Evolutionary conservation across 192 early-diverging fungal species (phyloP), one percentile per base, ranked within the genome.

Genomic region (Gonapodya sp.): DNA sequence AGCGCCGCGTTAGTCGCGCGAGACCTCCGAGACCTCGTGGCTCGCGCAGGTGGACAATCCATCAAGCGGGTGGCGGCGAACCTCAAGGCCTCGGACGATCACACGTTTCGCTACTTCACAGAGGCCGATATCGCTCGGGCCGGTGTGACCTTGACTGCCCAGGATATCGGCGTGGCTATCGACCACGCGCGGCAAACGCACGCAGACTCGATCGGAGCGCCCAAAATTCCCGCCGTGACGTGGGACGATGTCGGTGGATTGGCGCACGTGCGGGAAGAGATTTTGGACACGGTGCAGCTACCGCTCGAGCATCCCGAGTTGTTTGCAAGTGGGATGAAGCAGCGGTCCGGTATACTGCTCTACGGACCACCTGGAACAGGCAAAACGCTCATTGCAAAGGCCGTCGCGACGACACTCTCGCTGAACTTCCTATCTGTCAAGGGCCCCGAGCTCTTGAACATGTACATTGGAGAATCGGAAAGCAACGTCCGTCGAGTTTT

Each of bases 391-490:
- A 90, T 99, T 31, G 98, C 98, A 35, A 99, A 99, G 86, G 98
- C 98, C 0, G 95, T 99, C 80, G 98, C 98, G 0, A 98, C 98
- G 24, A 96, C 94, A 0, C 97, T 97, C 85, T 93, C 94, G 1
- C 92, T 99, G 36, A 99, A 99, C 86, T 99, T 99, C 82, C 93
- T 99, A 81, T 96, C 95, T 32, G 96, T 98, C 80, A 99, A 99
- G 86, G 98, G 98, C 0, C 98, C 98, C 1, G 97, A 99, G 81
- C 86, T 99, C 32, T 87, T 98, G n/a, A 98, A 96, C 86, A 96
- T 97, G 92, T 99, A 99, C 83, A 96, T 99, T 85, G 98, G 98
- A 82, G 98, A 99, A 86, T 96, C 95, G 34, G 98, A 99, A 86
- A 94, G 94, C 0, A 98, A 99, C 81, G 98, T 99, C 0, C 91